Evolutionary conservation across 2,329 filamentous ascomycete species (phyloP).

Genomic region (Rutstroemia sp.): DNA sequence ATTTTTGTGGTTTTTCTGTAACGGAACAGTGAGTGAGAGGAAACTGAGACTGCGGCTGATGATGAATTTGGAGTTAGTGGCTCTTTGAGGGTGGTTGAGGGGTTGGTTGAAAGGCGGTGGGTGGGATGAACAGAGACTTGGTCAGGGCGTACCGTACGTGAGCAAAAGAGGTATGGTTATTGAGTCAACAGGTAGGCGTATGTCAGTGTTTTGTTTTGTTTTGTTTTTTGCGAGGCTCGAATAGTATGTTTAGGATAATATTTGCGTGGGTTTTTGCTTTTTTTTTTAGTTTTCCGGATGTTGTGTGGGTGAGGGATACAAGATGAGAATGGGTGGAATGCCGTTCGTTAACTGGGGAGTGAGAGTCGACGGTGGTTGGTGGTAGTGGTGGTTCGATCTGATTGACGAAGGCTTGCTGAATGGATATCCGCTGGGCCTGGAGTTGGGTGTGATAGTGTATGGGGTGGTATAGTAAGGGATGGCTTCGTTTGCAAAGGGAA

Average conservation of each 20-base stretch:
- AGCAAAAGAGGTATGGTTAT: neutral
- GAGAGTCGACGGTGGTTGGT: neutral
- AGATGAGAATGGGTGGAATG: neutral
- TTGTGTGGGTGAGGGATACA: neutral
- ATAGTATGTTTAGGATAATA: neutral
- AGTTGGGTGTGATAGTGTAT: no score
- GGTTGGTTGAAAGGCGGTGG: constrained; percentile 9
- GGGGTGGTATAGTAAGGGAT: no score
- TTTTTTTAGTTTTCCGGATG: neutral
- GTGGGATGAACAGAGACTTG: constrained; percentile 6
- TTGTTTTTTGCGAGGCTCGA: neutral
- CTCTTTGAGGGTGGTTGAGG: constrained; percentile 8
- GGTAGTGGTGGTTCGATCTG: neutral
- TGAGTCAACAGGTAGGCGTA: neutral
- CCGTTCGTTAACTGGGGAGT: neutral
- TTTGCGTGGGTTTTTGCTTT: neutral
- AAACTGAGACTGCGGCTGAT: constrained; percentile 12
- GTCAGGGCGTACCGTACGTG: constrained; percentile 5
- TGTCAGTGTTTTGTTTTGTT: no score
- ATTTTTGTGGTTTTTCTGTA: neutral
- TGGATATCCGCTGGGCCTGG: no score
- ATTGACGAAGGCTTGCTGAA: no score
- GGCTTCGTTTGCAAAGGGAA: no score
- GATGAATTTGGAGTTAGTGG: constrained; percentile 9
- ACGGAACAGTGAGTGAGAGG: constrained; percentile 4